Base-by-base conservation (phyloP, 768 basidiomycete genomes). In the Lactifluus volemus region DNA sequence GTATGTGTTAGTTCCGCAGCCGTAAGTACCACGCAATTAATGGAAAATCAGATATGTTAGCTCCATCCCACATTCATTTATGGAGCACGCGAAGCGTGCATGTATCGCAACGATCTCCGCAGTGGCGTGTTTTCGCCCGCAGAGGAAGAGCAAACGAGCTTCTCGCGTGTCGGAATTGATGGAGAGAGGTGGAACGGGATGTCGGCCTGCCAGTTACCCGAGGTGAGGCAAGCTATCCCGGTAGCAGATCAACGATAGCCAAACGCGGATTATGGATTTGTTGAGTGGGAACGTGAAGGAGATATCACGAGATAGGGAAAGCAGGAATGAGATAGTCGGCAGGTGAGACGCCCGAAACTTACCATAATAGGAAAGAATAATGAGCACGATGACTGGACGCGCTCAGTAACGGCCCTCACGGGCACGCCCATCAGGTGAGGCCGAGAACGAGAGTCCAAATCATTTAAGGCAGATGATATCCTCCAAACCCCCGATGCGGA, bases 341-440 rank as follows among this genome's bases (percentile, higher is more conserved):
- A 61, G 44, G 60, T 61, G 50, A 42, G 55, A 55, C 60, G 39
- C 50, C 34, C 49, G 32, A 56, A 47, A 41, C 39, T 15, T 48
- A 30, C 44, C 12, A 25, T 38, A 42, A 30, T 34, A 52, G 49
- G 45, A 47, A 58, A 41, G 30, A 36, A 30, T n/a, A 34, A 53
- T 36, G 38, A 53, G 21, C 51, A 49, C 50, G 45, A 49, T 58
- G 61, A 36, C 61, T 51, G 61, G 61, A 54, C 14, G 21, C 36
- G 8, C 11, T 45, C 49, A 36, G 45, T 25, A 25, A 25, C 25
- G 25, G 25, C 25, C 25, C 25, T 25, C 55, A 53, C 45, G 51
- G 51, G 51, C 61, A 62, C 45, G 61, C 61, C 34, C 50, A 62
- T 62, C 61, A 62, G 55, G 61, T 19, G 61, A 62, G 61, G 61